Conservation (phyloP, 495 filamentous ascomycete genomes). For the Xylaria cubensis region DNA sequence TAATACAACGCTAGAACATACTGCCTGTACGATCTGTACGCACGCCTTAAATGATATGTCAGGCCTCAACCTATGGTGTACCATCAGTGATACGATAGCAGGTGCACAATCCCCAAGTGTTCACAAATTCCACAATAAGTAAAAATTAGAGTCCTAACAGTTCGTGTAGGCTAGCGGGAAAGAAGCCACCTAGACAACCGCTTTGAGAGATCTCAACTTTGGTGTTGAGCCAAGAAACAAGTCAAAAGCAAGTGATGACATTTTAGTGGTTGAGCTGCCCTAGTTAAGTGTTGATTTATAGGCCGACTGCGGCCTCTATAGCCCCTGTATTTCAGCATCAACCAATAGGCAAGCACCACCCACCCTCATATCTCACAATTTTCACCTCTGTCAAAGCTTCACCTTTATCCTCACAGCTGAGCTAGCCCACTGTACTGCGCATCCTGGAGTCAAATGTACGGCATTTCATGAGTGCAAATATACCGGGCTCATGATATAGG, state of each 20-base stretch:
- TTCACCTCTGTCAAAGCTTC: constrained; percentile 3
- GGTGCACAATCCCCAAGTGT: no score
- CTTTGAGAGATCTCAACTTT: background rate
- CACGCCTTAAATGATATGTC: background rate
- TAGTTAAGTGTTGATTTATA: background rate
- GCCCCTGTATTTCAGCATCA: background rate
- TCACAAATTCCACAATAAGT: no score
- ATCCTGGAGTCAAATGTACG: background rate
- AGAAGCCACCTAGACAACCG: no score
- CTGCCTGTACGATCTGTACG: no score
- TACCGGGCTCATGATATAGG: background rate
- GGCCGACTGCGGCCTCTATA: background rate
- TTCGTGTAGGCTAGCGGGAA: no score
- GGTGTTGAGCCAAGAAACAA: background rate
- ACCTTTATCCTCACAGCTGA: background rate
- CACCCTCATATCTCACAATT: constrained; percentile 9
- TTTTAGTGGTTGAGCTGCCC: background rate
- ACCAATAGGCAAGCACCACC: constrained; percentile 10
- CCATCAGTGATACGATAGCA: no score
- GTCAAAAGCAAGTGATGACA: background rate
- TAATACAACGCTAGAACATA: no score
- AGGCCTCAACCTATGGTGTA: no score
- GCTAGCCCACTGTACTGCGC: background rate
- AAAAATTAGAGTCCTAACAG: no score
- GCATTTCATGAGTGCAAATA: background rate